Conservation (phyloP, 2,329 filamentous ascomycete species). For the Cytospora piceae region DNA sequence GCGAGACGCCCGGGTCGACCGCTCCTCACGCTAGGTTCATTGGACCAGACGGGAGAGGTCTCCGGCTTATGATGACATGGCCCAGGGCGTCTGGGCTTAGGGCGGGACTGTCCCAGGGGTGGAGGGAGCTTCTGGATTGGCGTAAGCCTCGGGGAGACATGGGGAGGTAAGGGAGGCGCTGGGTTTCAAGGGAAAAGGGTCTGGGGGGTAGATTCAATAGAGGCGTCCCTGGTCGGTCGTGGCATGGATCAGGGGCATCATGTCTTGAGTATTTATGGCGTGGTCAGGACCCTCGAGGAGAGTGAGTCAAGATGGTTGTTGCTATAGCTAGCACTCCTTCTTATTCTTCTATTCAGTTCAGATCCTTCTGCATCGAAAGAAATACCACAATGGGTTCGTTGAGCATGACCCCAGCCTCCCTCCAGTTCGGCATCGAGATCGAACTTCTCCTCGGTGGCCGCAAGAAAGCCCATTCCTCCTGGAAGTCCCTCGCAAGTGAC, state of each 20-base stretch:
- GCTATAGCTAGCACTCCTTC: not conserved
- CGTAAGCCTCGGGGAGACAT: not conserved
- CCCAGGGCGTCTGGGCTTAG: not conserved
- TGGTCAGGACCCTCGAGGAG: not conserved
- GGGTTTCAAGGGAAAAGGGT: not conserved
- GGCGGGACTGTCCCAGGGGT: not conserved
- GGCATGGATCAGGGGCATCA: not conserved
- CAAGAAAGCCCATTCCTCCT: conserved; percentile 40
- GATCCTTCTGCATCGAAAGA: not conserved
- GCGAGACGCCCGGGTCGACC: not conserved
- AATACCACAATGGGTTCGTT: not conserved
- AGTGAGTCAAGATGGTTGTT: not conserved
- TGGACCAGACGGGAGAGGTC: not conserved
- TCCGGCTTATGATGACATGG: not conserved
- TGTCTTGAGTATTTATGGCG: not conserved
- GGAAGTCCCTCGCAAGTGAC: conserved; percentile 42
- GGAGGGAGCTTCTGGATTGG: not conserved
- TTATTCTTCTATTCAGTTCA: too few relatives aligned
- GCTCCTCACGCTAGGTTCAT: not conserved
- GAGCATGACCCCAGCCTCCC: conserved; percentile 10
- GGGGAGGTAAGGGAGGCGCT: not conserved
- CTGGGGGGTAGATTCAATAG: not conserved
- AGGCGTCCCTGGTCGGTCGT: not conserved
- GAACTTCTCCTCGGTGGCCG: conserved; percentile 43
- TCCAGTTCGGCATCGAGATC: conserved; percentile 44